Evolutionary conservation across 768 basidiomycete genomes (phyloP).

Genomic region (Boletus rex-veris): DNA sequence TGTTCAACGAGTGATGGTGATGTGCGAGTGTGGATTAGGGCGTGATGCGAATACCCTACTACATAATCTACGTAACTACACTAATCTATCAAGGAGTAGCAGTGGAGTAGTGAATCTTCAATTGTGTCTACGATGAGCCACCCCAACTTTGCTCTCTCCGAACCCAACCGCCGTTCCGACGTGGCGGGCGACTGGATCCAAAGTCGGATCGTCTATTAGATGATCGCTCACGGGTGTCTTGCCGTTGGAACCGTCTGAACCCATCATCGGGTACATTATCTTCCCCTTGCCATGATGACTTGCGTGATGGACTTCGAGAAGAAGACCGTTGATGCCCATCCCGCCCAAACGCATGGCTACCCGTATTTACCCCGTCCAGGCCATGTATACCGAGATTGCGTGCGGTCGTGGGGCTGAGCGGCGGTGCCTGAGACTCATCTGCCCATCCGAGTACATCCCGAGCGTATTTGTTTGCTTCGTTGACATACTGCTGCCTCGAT

Average conservation of each 20-base stretch:
- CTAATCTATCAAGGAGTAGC: neutral
- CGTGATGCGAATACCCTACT: neutral
- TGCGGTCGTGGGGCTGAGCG: conserved; percentile 41
- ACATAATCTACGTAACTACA: conserved; percentile 1
- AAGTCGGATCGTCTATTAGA: conserved; percentile 3
- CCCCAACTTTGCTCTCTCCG: conserved; percentile 7
- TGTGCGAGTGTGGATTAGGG: conserved; percentile 2
- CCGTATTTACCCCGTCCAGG: conserved; percentile 25
- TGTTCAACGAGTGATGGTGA: neutral
- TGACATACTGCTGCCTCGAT: conserved; percentile 39
- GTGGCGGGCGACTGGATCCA: conserved; percentile 1
- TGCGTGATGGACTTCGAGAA: conserved; percentile 3
- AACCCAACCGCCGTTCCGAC: neutral
- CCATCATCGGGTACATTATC: neutral
- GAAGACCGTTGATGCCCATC: conserved; percentile 3
- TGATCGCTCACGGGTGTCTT: conserved; percentile 1
- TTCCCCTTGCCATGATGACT: conserved; percentile 11
- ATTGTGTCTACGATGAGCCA: neutral
- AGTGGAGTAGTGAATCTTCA: neutral
- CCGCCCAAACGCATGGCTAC: neutral
- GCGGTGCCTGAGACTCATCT: conserved; percentile 31
- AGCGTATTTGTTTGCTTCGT: conserved; percentile 37
- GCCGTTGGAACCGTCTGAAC: neutral
- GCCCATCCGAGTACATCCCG: conserved; percentile 38
- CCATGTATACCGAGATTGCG: conserved; percentile 51